These are phyloP conservation scores for Helianthus tuberosus DNA, from an alignment of 129 eudicot genomes.

Conservation along the genomic window DNA sequence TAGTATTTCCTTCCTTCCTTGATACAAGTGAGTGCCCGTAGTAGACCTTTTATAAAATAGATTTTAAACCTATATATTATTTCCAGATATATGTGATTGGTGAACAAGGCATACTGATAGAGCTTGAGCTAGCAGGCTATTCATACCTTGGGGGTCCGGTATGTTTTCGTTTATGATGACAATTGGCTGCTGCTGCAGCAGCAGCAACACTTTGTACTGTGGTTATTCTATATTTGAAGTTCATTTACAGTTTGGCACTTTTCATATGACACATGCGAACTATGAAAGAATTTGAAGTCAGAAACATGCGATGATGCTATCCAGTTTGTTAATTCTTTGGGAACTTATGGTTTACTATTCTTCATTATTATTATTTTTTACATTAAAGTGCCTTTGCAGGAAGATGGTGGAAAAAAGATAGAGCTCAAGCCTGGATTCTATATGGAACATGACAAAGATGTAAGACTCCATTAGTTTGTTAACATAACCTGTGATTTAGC, in stretches of 20 bases:
- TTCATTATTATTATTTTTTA: not conserved
- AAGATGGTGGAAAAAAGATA: slow-evolving; percentile 92
- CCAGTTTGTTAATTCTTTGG: slow-evolving; percentile 1
- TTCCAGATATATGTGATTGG: slow-evolving; percentile 93
- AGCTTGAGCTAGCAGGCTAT: slow-evolving; percentile 95
- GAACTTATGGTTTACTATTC: not conserved
- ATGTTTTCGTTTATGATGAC: slow-evolving; percentile 29
- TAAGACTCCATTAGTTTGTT: slow-evolving; percentile 26
- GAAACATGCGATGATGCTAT: not conserved
- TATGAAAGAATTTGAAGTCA: not conserved
- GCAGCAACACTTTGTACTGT: not conserved
- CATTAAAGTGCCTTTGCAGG: slow-evolving; percentile 49
- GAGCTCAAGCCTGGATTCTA: slow-evolving; percentile 93
- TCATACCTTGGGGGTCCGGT: slow-evolving; percentile 98
- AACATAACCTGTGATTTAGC: not conserved
- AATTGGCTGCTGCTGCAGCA: slow-evolving; percentile 8
- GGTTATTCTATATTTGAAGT: not conserved
- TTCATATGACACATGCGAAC: slow-evolving; percentile 12
- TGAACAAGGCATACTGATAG: slow-evolving; percentile 96
- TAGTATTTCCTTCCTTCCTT: too few relatives aligned
- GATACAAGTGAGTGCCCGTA: too few relatives aligned
- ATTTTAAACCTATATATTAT: not conserved
- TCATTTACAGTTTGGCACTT: not conserved
- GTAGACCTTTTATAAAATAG: too few relatives aligned
- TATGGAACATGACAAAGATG: slow-evolving; percentile 91